Base-by-base conservation (phyloP, 495 filamentous ascomycete species). In the Pseudomonodictys pantanalensis region DNA sequence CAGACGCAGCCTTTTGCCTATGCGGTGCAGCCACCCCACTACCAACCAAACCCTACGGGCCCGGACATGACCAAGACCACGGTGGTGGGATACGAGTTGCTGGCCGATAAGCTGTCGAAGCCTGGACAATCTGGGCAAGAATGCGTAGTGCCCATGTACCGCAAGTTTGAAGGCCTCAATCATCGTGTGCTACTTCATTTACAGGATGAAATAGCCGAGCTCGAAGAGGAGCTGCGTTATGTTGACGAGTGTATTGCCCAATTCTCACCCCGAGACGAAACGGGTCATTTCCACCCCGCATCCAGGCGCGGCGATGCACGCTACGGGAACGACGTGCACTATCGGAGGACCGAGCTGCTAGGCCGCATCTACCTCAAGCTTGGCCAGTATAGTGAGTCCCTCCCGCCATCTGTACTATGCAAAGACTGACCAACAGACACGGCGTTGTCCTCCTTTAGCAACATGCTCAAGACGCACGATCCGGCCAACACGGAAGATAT, bases 121-220 rank as follows among this genome's bases (percentile, higher is more conserved):
- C 24, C 23, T 24, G 44, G 35, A 43, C 18, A 8, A 4, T 3
- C 32, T 11, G 30, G 49, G 56, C 29, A 70, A 70, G 62, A 61
- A 2, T 62, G 68, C 2, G 77, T 86, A 28, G 79, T 78, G 9
- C 89, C 89, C 6, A 81, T 97, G 15, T 96, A 95, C 71, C 85
- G 91, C 32, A 87, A 87, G 57, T 97, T 97, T 66, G 87, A 88
- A 67, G 78, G 81, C 8, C 73, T 96, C 3, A 95, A 96, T 66
- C 90, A 95, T 68, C 86, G 92, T 17, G 76, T 95, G 11, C 78
- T 97, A 2, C 77, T 97, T 1, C 83, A 93, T 66, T 81, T 97
- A 0, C 92, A 95, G 73, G 89, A 93, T 67, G 90, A 95, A 68
- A 83, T 95, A 35, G 78, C 82, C 1, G 87, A 92, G 49, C 76